These are phyloP conservation scores for Agaricus bisporus DNA, from an alignment of 768 basidiomycete species.

Conservation along the genomic window DNA sequence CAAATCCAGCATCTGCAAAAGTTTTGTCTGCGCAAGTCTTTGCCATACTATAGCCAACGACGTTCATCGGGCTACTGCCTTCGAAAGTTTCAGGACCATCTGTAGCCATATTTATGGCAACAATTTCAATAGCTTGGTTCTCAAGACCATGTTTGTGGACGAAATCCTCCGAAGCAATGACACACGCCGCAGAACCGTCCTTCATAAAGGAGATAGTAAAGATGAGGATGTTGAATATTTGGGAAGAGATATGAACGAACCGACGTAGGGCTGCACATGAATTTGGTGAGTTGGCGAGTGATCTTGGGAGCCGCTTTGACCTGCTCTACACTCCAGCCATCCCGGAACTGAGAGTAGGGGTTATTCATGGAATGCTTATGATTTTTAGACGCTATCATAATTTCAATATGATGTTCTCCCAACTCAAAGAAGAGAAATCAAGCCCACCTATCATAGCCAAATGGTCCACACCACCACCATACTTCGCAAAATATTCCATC, in stretches of 20 bases:
- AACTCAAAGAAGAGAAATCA: not conserved
- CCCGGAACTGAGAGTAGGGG: slow-evolving; percentile 81
- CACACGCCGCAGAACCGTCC: slow-evolving; percentile 74
- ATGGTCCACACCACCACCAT: slow-evolving; percentile 60
- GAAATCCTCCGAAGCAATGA: slow-evolving; percentile 76
- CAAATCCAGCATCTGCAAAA: slow-evolving; percentile 67
- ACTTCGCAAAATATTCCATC: slow-evolving; percentile 72
- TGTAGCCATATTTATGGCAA: slow-evolving; percentile 58
- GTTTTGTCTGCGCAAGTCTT: slow-evolving; percentile 61
- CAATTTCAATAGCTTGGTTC: slow-evolving; percentile 85
- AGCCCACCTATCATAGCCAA: slow-evolving; percentile 71
- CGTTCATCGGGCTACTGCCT: slow-evolving; percentile 66
- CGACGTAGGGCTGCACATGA: slow-evolving; percentile 85
- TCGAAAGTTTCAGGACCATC: slow-evolving; percentile 64
- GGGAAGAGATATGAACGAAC: slow-evolving; percentile 24
- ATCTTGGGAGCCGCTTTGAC: slow-evolving; percentile 63
- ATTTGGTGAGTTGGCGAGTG: slow-evolving; percentile 69
- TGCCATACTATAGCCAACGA: slow-evolving; percentile 78
- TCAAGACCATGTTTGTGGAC: slow-evolving; percentile 66
- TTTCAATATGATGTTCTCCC: not conserved
- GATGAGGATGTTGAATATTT: not conserved
- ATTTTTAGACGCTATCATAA: slow-evolving; percentile 64
- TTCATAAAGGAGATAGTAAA: slow-evolving; percentile 17
- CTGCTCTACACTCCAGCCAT: slow-evolving; percentile 71
- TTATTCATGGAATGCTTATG: slow-evolving; percentile 79